Base-by-base conservation (phyloP, 768 basidiomycete genomes). In the Panellus pusillus region DNA sequence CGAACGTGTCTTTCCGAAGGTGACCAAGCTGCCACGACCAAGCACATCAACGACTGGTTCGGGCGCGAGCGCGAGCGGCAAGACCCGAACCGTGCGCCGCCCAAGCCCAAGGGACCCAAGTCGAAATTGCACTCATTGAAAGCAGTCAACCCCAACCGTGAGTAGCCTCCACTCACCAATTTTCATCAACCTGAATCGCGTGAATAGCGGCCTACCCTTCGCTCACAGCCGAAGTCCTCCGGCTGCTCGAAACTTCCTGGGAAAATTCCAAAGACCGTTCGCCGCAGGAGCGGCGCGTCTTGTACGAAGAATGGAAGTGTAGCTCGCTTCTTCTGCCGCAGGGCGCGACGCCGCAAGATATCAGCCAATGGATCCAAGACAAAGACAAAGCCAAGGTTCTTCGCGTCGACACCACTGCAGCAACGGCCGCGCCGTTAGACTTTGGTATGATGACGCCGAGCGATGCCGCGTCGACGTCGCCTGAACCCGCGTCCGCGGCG, bases 401-500 rank as follows among this genome's bases (percentile, higher is more conserved):
- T 14, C 44, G 17, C 39, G 40, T 55, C 49, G 27, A 55, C 44
- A 55, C 54, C 28, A n/a, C 31, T n/a, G 7, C 31, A 7, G 12
- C 32, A 36, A 3, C 47, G 13, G 47, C 37, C 7, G 6, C n/a
- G 13, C 35, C 2, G 19, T 14, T 19, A 17, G 36, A 42, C 19
- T 44, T 31, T 44, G 31, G 44, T 19, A 32, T 50, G 31, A 47
- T 32, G 11, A 50, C 54, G 48, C 54, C 54, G 32, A 55, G 43
- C 38, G 39, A 46, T 44, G 50, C 54, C 11, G 7, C 7, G 13
- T 40, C 39, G 14, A 56, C 41, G 18, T 52, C 55, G 14, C 50
- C 55, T 40, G 55, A 51, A 39, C n/a, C 38, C 15, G 18, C 39
- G 18, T 39, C 39, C 9, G 39, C 47, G 17, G 9, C 39, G 18